Percentiles rank a stretch among this genome's conserved stretches.
Evolutionary conservation across 2,329 filamentous ascomycete genomes (phyloP).

Genomic region (Gnomoniopsis smithogilvyi): DNA sequence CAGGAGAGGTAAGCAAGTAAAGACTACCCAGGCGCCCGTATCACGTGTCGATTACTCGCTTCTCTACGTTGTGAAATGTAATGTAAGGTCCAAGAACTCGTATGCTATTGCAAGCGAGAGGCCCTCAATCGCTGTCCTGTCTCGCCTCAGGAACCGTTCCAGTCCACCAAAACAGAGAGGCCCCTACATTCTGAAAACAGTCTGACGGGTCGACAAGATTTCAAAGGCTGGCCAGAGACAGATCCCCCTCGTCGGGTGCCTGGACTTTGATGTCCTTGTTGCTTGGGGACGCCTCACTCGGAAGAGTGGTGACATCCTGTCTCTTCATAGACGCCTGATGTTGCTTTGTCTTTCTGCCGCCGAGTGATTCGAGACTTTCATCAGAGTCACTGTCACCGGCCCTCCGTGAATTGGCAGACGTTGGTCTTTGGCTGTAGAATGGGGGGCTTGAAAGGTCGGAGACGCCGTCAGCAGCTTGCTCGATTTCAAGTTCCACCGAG

Average conservation of each 20-base stretch:
- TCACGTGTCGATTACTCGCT: not conserved
- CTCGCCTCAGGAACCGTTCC: not conserved
- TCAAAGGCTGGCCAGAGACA: not conserved
- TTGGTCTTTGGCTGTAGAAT: not conserved
- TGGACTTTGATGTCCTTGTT: not conserved
- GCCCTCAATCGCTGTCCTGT: not conserved
- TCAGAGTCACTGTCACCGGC: slow-evolving; percentile 12
- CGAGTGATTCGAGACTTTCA: not conserved
- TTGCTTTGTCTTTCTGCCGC: not conserved
- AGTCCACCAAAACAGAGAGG: not conserved
- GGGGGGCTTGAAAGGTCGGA: slow-evolving; percentile 2
- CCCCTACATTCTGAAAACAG: not conserved
- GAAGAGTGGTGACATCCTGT: not conserved
- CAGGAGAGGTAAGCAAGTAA: not conserved
- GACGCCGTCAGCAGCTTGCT: slow-evolving; percentile 1
- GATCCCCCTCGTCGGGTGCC: not conserved
- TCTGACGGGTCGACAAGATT: not conserved
- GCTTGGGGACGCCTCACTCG: not conserved
- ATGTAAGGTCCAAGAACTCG: not conserved
- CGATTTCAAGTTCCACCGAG: slow-evolving; percentile 3
- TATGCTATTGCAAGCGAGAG: not conserved
- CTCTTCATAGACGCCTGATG: not conserved
- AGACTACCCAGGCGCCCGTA: not conserved
- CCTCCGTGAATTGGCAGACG: not conserved
- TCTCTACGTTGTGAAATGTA: not conserved